phyloP scores from a whole-genome alignment of 2,329 filamentous ascomycete genomes.

The Penicillium sp. region DNA sequence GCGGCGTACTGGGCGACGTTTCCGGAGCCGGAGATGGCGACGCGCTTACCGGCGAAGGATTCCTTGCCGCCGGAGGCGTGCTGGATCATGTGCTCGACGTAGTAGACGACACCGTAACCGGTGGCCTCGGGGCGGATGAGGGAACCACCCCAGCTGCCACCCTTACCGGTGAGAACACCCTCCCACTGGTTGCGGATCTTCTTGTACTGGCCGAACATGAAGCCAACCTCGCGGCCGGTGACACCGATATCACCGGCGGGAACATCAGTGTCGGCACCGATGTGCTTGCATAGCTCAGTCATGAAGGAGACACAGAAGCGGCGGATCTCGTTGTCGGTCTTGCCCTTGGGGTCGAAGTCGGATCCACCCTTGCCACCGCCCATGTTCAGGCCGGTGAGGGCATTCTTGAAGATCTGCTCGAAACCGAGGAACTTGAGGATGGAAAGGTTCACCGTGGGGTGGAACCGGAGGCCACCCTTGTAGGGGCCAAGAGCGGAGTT shows the following conservation, averaged over 20 bases:
- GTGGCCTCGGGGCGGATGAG: slow-evolving; percentile 96
- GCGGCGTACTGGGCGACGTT: slow-evolving; percentile 98
- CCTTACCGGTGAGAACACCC: slow-evolving; percentile 95
- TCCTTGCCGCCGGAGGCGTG: slow-evolving; percentile 76
- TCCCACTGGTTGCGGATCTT: slow-evolving; percentile 86
- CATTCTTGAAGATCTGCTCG: slow-evolving; percentile 99
- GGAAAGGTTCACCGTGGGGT: slow-evolving; percentile 65
- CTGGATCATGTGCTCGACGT: slow-evolving; percentile 92
- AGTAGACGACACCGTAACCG: slow-evolving; percentile 94
- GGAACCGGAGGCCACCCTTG: slow-evolving; percentile 95
- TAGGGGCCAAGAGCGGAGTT: slow-evolving; percentile 96
- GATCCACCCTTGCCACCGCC: slow-evolving; percentile 96
- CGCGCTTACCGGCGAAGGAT: slow-evolving; percentile 83
- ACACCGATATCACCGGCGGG: slow-evolving; percentile 97
- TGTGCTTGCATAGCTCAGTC: slow-evolving; percentile 92
- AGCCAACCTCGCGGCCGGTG: slow-evolving; percentile 86
- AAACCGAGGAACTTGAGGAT: slow-evolving; percentile 96
- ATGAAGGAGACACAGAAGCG: slow-evolving; percentile 97
- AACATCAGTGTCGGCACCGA: slow-evolving; percentile 92
- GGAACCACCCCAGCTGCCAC: slow-evolving; percentile 84
- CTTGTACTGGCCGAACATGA: slow-evolving; percentile 91
- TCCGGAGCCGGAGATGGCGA: slow-evolving; percentile 92
- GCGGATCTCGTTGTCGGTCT: slow-evolving; percentile 94
- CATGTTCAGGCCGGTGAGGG: slow-evolving; percentile 90
- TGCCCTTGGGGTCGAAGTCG: slow-evolving; percentile 99